Base-by-base conservation (phyloP, 768 basidiomycete species). In the Auricularia heimuer region DNA sequence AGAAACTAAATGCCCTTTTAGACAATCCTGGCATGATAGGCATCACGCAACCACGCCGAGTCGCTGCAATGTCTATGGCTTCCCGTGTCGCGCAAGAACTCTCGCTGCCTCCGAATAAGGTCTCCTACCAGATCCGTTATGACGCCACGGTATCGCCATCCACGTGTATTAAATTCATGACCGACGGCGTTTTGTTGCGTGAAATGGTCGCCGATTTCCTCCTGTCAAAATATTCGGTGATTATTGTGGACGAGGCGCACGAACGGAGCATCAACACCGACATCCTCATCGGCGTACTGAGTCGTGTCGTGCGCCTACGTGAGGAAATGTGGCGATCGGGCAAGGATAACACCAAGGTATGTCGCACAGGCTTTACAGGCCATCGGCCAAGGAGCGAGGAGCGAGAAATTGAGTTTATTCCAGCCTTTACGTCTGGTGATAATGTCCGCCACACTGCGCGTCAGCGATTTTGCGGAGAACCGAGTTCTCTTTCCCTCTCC, bases 161-260 rank as follows among this genome's bases (percentile, higher is more conserved):
- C 24, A 99, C 97, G 1, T 87, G 87, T 7, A 94, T 99, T 79
- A 98, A 98, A 75, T 99, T 98, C 80, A 98, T 98, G 95, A 99
- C 97, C 4, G 97, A 99, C 70, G 97, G 97, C 78, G 94, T 99
- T 34, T 78, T 99, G 39, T 79, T 99, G 16, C 87, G 97, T 64
- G 97, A 99, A 75, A 79, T 98, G 24, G 89, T 93, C 0, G 84
- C 85, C 12, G 95, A 99, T 72, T 97, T 99, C 75, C 75, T 98
- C n/a, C 80, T 99, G n/a, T 84, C 79, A 54, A 92, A 88, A 74
- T 99, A 99, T 73, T 94, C 92, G 4, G 89, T 97, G 34, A 87
- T 99, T 67, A 88, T 98, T 66, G 91, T 99, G 65, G 97, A 99
- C 68, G 97, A 99, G 74, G 97, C 97, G 0, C 97, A 99, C 74